These are phyloP conservation scores for Calonectria hawksworthii DNA, from an alignment of 2,329 filamentous ascomycete species.

Conservation along the genomic window DNA sequence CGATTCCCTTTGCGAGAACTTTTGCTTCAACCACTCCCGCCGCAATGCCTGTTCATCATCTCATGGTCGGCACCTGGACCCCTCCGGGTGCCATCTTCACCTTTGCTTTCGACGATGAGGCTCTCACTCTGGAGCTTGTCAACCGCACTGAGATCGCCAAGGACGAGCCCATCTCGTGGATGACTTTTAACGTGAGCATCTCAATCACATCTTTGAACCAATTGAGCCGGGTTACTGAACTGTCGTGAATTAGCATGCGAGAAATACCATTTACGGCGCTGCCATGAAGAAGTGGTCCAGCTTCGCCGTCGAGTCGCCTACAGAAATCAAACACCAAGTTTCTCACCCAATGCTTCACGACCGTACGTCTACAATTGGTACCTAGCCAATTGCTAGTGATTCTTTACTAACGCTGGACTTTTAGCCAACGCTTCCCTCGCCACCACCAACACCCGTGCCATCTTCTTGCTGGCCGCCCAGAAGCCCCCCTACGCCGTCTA, in stretches of 20 bases:
- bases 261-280: slow-evolving; percentile 88
- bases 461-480: slow-evolving; percentile 86
- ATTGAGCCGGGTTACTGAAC: not conserved
- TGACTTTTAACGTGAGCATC: slow-evolving; percentile 83
- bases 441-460: slow-evolving; percentile 87
- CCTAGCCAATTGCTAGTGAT: not conserved
- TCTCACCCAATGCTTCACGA: slow-evolving; percentile 84
- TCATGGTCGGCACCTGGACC: slow-evolving; percentile 95
- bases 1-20: slow-evolving; percentile 16
- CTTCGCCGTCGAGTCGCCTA: slow-evolving; percentile 81
- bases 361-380: slow-evolving; percentile 64
- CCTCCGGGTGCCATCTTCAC: slow-evolving; percentile 92
- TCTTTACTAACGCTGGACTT: slow-evolving; percentile 20
- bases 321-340: slow-evolving; percentile 80
- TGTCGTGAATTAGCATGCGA: slow-evolving; percentile 73
- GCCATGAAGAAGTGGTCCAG: slow-evolving; percentile 96
- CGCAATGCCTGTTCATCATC: slow-evolving; percentile 83
- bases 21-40: slow-evolving; percentile 29
- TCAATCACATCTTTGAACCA: not conserved
- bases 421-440: slow-evolving; percentile 76
- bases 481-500: slow-evolving; percentile 87
- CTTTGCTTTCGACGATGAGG: slow-evolving; percentile 88
- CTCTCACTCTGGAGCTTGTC: slow-evolving; percentile 78
- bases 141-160: slow-evolving; percentile 86
- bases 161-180: slow-evolving; percentile 93